Evolutionary conservation across 805 yeast species (phyloP).

Genomic region (Saccharomyces cerevisiae): DNA sequence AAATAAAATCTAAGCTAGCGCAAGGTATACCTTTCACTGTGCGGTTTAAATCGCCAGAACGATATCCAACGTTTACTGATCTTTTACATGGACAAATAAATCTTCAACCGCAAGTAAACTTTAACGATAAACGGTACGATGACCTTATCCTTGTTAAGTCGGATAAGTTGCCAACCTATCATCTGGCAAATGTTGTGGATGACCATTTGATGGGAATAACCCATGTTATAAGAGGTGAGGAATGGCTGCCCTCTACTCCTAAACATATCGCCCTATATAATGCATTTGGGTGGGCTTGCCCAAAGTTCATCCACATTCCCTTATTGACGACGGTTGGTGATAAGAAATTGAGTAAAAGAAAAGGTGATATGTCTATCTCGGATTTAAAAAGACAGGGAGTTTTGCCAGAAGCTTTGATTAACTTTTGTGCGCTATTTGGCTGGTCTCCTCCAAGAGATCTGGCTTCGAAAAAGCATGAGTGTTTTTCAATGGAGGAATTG

Average conservation of each 20-base stretch:
- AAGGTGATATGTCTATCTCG: conserved; percentile 69
- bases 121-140: conserved; percentile 66
- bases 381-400: conserved; percentile 53
- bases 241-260: conserved; percentile 95
- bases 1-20: conserved; percentile 32
- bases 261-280: conserved; percentile 81
- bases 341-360: conserved; percentile 77
- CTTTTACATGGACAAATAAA: conserved; percentile 68
- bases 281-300: conserved; percentile 82
- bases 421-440: conserved; percentile 85
- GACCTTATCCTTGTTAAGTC: conserved; percentile 85
- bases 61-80: conserved; percentile 62
- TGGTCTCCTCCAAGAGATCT: conserved; percentile 76
- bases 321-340: conserved; percentile 63
- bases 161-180: conserved; percentile 95
- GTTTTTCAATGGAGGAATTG: conserved; percentile 45
- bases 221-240: conserved; percentile 95
- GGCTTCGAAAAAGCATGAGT: conserved; percentile 44
- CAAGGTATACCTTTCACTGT: conserved; percentile 43
- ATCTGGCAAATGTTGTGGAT: conserved; percentile 91
- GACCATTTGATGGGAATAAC: conserved; percentile 89
- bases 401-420: conserved; percentile 78
- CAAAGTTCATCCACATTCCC: conserved; percentile 84
- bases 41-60: conserved; percentile 68
- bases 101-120: conserved; percentile 72